A percentile compares a stretch with the other conserved stretches of the same genome.
Evolutionary conservation across 179 eudicot genomes (phyloP).

Genomic region (Amaranthus tricolor): DNA sequence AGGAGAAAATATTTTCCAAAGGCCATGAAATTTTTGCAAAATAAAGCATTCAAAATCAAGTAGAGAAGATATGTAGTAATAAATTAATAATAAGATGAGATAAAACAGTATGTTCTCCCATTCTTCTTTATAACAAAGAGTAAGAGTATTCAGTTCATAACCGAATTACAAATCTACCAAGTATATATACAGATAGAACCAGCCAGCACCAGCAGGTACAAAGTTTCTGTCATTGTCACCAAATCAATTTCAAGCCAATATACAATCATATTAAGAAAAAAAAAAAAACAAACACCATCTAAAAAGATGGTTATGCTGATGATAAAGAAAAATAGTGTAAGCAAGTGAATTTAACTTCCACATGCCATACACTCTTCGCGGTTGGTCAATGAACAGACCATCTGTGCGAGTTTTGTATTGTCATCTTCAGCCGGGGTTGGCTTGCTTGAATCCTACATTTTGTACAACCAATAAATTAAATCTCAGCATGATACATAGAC

Average conservation of each 20-base stretch:
- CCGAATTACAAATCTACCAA: background rate
- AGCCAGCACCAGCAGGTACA: background rate
- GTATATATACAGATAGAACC: constrained; percentile 12
- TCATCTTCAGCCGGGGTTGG: constrained; percentile 39
- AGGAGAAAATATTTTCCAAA: too few relatives aligned
- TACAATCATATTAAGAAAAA: background rate
- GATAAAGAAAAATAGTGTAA: background rate
- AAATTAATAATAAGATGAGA: background rate
- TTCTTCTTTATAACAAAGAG: background rate
- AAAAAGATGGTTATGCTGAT: background rate
- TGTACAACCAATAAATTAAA: background rate
- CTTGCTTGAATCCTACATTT: constrained; percentile 50
- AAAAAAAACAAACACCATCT: background rate
- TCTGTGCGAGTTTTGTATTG: constrained; percentile 52
- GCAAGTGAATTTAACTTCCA: constrained; percentile 46
- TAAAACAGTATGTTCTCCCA: background rate
- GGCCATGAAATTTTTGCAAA: too few relatives aligned
- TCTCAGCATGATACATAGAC: background rate
- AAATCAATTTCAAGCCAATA: background rate
- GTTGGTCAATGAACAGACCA: constrained; percentile 75
- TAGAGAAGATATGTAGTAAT: background rate
- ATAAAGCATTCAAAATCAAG: too few relatives aligned
- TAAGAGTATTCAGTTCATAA: constrained; percentile 9
- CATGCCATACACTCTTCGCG: constrained; percentile 85
- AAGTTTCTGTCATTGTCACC: background rate